Conservation (phyloP, 495 filamentous ascomycete genomes). For the Xylaria intraflava region DNA sequence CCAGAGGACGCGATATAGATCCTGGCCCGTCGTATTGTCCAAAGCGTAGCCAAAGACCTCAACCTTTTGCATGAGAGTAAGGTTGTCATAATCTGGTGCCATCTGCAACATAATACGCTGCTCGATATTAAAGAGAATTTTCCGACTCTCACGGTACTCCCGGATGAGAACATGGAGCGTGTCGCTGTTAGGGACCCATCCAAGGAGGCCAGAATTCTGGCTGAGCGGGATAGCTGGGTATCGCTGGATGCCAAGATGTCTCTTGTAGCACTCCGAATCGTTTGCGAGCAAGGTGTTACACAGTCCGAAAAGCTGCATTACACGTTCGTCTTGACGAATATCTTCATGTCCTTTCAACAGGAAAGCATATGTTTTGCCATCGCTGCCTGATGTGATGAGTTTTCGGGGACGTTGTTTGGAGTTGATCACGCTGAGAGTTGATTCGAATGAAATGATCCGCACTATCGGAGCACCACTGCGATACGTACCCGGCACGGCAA, state of each 20-base stretch:
- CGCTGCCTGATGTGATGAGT: conserved; percentile 79
- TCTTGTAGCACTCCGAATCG: conserved; percentile 92
- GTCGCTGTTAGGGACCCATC: conserved; percentile 98
- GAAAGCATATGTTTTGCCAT: conserved; percentile 80
- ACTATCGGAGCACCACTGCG: conserved; percentile 79
- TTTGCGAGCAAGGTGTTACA: conserved; percentile 89
- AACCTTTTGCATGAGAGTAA: conserved; percentile 99
- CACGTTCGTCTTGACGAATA: conserved; percentile 95
- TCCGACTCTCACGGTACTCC: conserved; percentile 92
- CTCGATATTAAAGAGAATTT: conserved; percentile 97
- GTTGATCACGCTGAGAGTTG: conserved; percentile 82
- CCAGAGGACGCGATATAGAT: conserved; percentile 96
- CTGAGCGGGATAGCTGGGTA: conserved; percentile 94
- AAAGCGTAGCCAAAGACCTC: conserved; percentile 98
- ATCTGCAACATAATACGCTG: conserved; percentile 99
- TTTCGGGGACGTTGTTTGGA: conserved; percentile 94
- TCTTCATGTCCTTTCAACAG: conserved; percentile 95
- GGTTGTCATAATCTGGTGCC: conserved; percentile 97
- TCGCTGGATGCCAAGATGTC: conserved; percentile 89
- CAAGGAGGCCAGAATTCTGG: conserved; percentile 87
- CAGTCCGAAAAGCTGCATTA: conserved; percentile 97
- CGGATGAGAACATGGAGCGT: conserved; percentile 93
- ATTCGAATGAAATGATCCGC: conserved; percentile 81
- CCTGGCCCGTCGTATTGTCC: conserved; percentile 97
- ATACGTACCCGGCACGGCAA: conserved; percentile 93